Conservation (phyloP, 2,329 filamentous ascomycete species). For the Fusarium fracticaudum region DNA sequence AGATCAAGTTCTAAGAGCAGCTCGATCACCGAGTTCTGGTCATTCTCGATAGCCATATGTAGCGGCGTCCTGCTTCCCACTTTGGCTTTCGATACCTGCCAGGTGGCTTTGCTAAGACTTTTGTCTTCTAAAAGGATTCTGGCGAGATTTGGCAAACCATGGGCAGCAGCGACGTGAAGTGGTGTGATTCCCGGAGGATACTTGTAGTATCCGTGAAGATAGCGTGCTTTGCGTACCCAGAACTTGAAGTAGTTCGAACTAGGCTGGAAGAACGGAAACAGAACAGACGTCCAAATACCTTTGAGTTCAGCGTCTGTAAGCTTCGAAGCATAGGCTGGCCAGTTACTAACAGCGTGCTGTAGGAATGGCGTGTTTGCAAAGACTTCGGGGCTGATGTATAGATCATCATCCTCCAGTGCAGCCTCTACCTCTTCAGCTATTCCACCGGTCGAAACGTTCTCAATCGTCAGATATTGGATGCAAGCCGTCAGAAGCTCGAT, state of each 20-base stretch:
- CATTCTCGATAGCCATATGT: not conserved
- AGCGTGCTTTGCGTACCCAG: not conserved
- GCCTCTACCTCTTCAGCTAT: not conserved
- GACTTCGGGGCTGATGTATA: not conserved
- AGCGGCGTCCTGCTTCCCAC: not conserved
- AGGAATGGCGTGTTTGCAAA: not conserved
- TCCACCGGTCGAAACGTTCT: rapidly evolving
- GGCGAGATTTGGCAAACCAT: rapidly evolving
- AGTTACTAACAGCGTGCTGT: not conserved
- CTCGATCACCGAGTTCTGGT: not conserved
- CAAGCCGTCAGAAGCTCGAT: not conserved
- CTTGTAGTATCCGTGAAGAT: not conserved
- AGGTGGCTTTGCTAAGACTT: rapidly evolving
- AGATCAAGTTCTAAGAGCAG: not conserved
- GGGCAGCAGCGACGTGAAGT: not conserved
- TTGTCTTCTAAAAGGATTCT: not conserved
- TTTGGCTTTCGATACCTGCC: not conserved
- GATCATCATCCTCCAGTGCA: not conserved
- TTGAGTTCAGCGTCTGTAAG: rapidly evolving
- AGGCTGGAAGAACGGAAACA: not conserved
- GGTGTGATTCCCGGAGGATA: not conserved
- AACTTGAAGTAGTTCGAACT: not conserved
- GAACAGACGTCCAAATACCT: rapidly evolving
- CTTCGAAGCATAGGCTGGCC: not conserved
- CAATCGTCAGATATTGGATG: rapidly evolving